phyloP scores from a whole-genome alignment of 1,284 basidiomycete genomes.

The Trichosporon inkin region DNA sequence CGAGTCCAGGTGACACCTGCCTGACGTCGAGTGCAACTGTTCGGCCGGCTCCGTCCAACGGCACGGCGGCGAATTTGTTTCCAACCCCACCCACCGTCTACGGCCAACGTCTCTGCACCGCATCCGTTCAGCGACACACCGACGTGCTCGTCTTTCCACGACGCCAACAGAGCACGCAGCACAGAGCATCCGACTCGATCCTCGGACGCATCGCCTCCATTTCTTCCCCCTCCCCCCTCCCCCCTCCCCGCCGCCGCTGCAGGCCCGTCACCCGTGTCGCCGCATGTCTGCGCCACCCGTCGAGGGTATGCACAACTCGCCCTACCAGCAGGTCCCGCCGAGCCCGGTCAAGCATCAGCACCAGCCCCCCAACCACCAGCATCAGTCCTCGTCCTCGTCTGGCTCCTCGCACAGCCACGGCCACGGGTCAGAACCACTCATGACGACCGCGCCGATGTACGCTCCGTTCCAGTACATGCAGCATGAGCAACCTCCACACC shows the following conservation, averaged over 20 bases:
- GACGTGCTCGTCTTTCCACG: too few species aligned
- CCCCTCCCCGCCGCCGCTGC: background rate
- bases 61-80: too few species aligned
- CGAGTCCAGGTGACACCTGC: background rate
- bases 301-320: slow-evolving; percentile 1
- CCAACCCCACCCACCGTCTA: too few species aligned
- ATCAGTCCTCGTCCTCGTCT: background rate
- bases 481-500: slow-evolving; percentile 11
- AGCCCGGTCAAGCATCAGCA: slow-evolving; percentile 1
- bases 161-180: background rate
- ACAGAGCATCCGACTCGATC: background rate
- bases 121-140: too few species aligned
- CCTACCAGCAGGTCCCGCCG: slow-evolving; percentile 3
- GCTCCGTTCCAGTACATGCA: slow-evolving; percentile 9
- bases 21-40: background rate
- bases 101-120: too few species aligned
- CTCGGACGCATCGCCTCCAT: background rate
- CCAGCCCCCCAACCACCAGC: background rate
- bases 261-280: background rate
- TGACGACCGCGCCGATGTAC: slow-evolving; percentile 7
- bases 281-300: slow-evolving; percentile 1
- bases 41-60: background rate
- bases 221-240: background rate
- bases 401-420: background rate
- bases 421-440: slow-evolving; percentile 2